Evolutionary conservation across 192 early-diverging fungal species (phyloP).

Genomic region (Haplosporangium gracile): DNA sequence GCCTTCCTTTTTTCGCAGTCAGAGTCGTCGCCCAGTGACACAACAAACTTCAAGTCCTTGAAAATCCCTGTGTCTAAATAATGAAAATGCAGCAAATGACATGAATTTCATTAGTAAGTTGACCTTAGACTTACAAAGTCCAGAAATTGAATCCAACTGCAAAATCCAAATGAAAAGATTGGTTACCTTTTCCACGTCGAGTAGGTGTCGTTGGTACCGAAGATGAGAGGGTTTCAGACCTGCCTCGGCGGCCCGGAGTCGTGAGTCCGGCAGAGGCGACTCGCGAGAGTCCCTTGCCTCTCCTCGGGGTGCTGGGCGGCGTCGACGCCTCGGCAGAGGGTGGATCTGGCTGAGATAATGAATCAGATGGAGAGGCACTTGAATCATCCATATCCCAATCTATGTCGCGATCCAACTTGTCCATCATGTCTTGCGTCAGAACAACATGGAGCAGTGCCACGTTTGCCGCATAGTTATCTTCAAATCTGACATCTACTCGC

Average conservation of each 20-base stretch:
- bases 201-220: slow-evolving; percentile 10
- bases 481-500: slow-evolving; percentile 33
- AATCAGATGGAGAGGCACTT: too few species aligned
- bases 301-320: slow-evolving; percentile 20
- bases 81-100: too few species aligned
- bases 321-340: not conserved
- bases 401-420: slow-evolving; percentile 15
- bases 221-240: not conserved
- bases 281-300: slow-evolving; percentile 16
- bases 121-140: not conserved
- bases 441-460: slow-evolving; percentile 12
- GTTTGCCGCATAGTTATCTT: slow-evolving; percentile 23
- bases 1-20: not conserved
- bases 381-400: slow-evolving; percentile 20
- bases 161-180: not conserved
- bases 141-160: too few species aligned
- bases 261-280: not conserved
- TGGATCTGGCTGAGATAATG: not conserved
- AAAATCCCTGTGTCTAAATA: slow-evolving; percentile 17
- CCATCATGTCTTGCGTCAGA: slow-evolving; percentile 30
- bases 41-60: slow-evolving; percentile 28
- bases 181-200: slow-evolving; percentile 27
- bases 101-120: not conserved
- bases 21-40: slow-evolving; percentile 14
- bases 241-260: slow-evolving; percentile 34